Evolutionary conservation across 2,329 filamentous ascomycete species (phyloP), one percentile per base, ranked within the genome.

Genomic region (Fusarium dlaminii): DNA sequence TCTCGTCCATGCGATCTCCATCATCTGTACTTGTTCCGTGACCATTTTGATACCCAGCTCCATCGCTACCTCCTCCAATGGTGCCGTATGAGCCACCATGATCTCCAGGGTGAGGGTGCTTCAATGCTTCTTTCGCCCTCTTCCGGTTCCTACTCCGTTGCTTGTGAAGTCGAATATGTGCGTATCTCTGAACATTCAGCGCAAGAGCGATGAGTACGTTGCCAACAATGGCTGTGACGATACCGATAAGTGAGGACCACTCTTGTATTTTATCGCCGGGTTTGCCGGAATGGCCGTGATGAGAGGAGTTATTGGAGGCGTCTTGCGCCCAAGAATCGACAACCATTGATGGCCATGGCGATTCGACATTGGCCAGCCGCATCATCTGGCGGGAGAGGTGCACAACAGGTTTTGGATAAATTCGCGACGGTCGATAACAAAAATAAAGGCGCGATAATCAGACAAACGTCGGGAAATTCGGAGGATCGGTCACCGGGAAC

Each of bases 241-340:
- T 98, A 77, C 96, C 96, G 80, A 99, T 98, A 61, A 98, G 86
- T 32, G 95, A 97, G 52, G 95, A 97, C 95, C 96, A 98, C 81
- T 91, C 86, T 74, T 89, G 87, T 30, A 91, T 82, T 14, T 87
- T 85, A 60, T 88, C 85, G 52, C 84, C 85, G 37, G 83, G 81
- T 40, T 84, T 80, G 61, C 78, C 79, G 39, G 77, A 70, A 29
- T 70, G 57, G 20, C 64, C 70, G 27, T 65, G 69, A 65, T 75
- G 64, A 32, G 73, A 69, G n/a, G 66, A 52, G 43, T 74, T 51
- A 37, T 63, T 68, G 24, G 66, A 60, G 56, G 66, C 46, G 29
- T 42, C 70, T 57, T 54, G 69, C 59, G 67, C 57, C 76, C 68
- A 78, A 48, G 56, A 34, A 48, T 71, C 52, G 40, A 59, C 69